These are phyloP conservation scores for Cicer cuneatum DNA, from an alignment of 306 rosid genomes.

Conservation along the genomic window DNA sequence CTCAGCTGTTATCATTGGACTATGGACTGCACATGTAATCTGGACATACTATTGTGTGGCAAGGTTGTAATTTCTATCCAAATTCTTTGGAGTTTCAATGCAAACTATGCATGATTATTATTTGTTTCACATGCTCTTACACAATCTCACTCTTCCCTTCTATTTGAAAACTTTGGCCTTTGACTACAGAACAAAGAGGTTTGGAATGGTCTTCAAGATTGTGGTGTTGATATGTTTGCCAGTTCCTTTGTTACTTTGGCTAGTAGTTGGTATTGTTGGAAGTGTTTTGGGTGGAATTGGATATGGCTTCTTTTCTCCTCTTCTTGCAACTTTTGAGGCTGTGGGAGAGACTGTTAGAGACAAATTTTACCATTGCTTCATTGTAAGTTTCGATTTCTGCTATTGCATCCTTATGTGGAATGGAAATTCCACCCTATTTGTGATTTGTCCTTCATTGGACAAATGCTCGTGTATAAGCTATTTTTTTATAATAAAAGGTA, in stretches of 20 bases:
- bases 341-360: conserved; percentile 53
- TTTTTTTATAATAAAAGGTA: background rate
- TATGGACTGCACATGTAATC: conserved; percentile 73
- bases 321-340: conserved; percentile 81
- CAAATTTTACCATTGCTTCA: conserved; percentile 68
- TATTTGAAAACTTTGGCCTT: conserved; percentile 18
- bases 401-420: conserved; percentile 17
- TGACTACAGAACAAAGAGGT: conserved; percentile 69
- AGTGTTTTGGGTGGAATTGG: conserved; percentile 82
- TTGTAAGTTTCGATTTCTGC: conserved; percentile 55
- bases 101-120: conserved; percentile 23
- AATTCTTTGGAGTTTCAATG: conserved; percentile 4
- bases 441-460: background rate
- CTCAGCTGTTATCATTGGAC: conserved; percentile 65
- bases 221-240: conserved; percentile 63
- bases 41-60: conserved; percentile 75
- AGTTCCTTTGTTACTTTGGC: conserved; percentile 68
- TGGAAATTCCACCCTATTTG: background rate
- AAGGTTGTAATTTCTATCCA: conserved; percentile 55
- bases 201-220: conserved; percentile 65
- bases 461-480: background rate
- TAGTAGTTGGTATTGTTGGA: conserved; percentile 62
- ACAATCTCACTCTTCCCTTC: background rate
- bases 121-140: conserved; percentile 10
- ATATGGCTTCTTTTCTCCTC: conserved; percentile 77